These are phyloP conservation scores for Neurospora crassa DNA, from an alignment of 2,329 filamentous ascomycete genomes.

Conservation along the genomic window DNA sequence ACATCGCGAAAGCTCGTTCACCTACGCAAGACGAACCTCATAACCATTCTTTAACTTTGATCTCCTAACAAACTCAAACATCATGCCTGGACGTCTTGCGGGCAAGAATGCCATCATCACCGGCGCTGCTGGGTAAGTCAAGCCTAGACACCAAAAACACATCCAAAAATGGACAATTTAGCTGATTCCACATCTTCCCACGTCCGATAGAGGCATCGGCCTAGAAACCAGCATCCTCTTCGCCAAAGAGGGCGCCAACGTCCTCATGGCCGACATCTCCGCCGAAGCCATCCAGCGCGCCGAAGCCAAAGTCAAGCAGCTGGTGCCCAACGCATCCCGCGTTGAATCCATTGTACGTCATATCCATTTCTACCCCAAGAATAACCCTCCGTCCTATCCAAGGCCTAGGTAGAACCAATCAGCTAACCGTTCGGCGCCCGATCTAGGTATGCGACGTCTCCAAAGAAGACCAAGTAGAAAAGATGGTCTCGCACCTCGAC, in stretches of 20 bases:
- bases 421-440: too few species aligned
- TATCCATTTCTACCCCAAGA: background rate
- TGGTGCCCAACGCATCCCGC: slow-evolving; percentile 51
- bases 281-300: slow-evolving; percentile 68
- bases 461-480: slow-evolving; percentile 70
- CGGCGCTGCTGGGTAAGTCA: slow-evolving; percentile 72
- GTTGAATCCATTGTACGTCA: slow-evolving; percentile 48
- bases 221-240: slow-evolving; percentile 89
- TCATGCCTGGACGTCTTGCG: slow-evolving; percentile 36
- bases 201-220: slow-evolving; percentile 66
- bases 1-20: background rate
- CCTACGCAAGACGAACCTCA: background rate
- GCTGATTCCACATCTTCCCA: slow-evolving; percentile 2
- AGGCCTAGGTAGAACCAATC: too few species aligned
- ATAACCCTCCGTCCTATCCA: background rate
- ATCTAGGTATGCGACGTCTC: slow-evolving; percentile 61
- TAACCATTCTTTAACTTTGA: background rate
- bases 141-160: slow-evolving; percentile 23
- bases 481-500: slow-evolving; percentile 66
- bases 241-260: slow-evolving; percentile 74
- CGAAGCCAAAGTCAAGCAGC: slow-evolving; percentile 61
- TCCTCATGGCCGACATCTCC: slow-evolving; percentile 81
- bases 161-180: background rate
- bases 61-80: background rate
- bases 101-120: slow-evolving; percentile 66